phyloP scores from a whole-genome alignment of 352 stramenopile genomes.

The Phytophthora cajani region DNA sequence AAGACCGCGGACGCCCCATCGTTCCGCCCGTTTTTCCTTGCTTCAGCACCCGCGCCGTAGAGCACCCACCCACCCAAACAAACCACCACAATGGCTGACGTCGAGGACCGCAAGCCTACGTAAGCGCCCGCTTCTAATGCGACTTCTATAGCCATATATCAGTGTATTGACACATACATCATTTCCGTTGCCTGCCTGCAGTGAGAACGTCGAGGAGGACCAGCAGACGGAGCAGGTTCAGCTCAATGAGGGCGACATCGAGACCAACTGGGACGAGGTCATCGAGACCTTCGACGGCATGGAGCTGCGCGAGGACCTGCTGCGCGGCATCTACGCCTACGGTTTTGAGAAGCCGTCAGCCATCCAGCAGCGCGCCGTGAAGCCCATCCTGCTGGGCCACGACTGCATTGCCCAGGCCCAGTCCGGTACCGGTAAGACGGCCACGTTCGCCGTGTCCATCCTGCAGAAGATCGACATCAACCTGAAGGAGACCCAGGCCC shows the following conservation, averaged over 20 bases:
- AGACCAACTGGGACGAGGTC: conserved; percentile 98
- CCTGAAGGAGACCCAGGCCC: conserved; percentile 96
- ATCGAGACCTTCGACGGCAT: conserved; percentile 99
- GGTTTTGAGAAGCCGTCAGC: conserved; percentile 99
- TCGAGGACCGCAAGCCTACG: conserved; percentile 77
- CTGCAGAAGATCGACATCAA: conserved; percentile 97
- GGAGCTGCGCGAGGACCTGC: conserved; percentile 97
- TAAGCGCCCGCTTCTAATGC: conserved; percentile 18
- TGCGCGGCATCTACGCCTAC: conserved; percentile 99
- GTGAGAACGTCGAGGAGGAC: conserved; percentile 64
- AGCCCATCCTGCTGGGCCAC: conserved; percentile 97
- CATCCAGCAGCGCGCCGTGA: conserved; percentile 99
- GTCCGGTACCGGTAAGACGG: conserved; percentile 99
- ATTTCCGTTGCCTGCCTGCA: conserved; percentile 15
- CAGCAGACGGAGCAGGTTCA: conserved; percentile 70
- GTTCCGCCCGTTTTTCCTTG: conserved; percentile 31
- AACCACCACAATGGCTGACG: conserved; percentile 74
- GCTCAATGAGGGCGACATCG: conserved; percentile 94
- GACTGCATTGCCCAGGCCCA: conserved; percentile 99
- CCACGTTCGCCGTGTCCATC: conserved; percentile 98
- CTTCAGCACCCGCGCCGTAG: conserved; percentile 36
- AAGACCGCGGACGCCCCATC: conserved; percentile 40
- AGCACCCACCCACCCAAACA: conserved; percentile 12
- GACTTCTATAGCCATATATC: too few species aligned
- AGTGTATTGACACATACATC: not conserved